phyloP scores from a whole-genome alignment of 805 yeast genomes.

The Wickerhamia fluorescens region DNA sequence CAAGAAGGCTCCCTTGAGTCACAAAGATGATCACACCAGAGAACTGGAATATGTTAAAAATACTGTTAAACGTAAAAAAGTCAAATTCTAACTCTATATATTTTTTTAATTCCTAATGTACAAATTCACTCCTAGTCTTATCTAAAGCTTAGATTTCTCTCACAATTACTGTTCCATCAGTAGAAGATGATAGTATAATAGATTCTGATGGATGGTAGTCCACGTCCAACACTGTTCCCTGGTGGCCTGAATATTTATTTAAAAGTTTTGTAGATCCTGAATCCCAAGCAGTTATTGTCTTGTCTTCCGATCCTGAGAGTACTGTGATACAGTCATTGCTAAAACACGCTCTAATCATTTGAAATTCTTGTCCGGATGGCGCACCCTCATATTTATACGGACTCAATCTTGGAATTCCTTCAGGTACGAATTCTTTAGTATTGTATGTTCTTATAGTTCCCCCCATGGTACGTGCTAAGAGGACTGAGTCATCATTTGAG shows the following conservation, averaged over 20 bases:
- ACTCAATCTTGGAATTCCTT: conserved; percentile 33
- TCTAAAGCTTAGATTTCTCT: conserved; percentile 31
- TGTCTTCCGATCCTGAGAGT: conserved; percentile 58
- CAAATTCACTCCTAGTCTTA: too few relatives aligned
- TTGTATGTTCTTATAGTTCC: conserved; percentile 53
- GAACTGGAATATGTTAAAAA: too few relatives aligned
- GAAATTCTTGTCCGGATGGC: conserved; percentile 43
- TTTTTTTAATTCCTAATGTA: too few relatives aligned
- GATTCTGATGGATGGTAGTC: conserved; percentile 42
- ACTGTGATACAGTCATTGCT: conserved; percentile 35
- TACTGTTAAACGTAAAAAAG: conserved; percentile 2
- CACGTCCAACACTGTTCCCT: conserved; percentile 55
- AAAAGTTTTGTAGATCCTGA: conserved; percentile 40
- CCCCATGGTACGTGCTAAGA: conserved; percentile 50
- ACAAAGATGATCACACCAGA: too few relatives aligned
- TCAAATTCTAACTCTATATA: conserved; percentile 3
- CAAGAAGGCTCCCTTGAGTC: too few relatives aligned
- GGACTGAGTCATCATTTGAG: conserved; percentile 39
- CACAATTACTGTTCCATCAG: conserved; percentile 50
- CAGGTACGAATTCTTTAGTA: conserved; percentile 37
- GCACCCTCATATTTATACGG: conserved; percentile 54
- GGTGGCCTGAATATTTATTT: conserved; percentile 52
- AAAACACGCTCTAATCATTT: conserved; percentile 43
- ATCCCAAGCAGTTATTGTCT: conserved; percentile 55
- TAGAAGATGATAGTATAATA: conserved; percentile 42